Percentiles rank a stretch among this genome's conserved stretches.
Conservation (phyloP, 192 early-diverging fungal species). For the Geranomyces michiganensis region DNA sequence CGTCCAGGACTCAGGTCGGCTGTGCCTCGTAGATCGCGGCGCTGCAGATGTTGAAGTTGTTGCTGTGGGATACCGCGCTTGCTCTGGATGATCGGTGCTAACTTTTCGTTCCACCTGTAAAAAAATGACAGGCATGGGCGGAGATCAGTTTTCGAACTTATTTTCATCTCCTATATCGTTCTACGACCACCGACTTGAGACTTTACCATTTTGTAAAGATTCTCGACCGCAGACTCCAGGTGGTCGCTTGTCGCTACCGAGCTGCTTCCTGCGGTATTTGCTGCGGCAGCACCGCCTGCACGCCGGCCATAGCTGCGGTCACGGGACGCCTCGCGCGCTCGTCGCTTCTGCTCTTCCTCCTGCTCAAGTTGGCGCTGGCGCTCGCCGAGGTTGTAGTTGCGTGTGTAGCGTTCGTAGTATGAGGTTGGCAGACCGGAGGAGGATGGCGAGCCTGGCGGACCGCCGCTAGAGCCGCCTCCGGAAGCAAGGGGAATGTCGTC, state of each 20-base stretch:
- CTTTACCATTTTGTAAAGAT: slow-evolving; percentile 40
- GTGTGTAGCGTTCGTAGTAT: slow-evolving; percentile 38
- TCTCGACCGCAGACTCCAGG: slow-evolving; percentile 37
- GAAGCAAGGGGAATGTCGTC: slow-evolving; percentile 22
- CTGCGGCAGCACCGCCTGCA: not conserved
- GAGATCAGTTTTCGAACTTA: slow-evolving; percentile 1
- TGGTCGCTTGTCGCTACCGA: slow-evolving; percentile 36
- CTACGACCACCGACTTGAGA: too few relatives aligned
- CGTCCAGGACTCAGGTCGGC: slow-evolving; percentile 32
- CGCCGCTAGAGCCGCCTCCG: not conserved
- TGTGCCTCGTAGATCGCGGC: not conserved
- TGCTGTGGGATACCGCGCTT: not conserved
- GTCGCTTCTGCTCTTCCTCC: slow-evolving; percentile 4
- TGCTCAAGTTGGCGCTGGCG: slow-evolving; percentile 23
- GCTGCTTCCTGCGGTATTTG: not conserved
- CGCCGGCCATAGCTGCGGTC: not conserved
- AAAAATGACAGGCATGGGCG: not conserved
- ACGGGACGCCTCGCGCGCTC: not conserved
- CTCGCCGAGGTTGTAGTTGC: slow-evolving; percentile 38
- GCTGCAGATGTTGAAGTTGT: not conserved
- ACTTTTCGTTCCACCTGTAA: slow-evolving; percentile 37
- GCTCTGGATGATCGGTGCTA: slow-evolving; percentile 13
- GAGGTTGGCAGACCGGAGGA: slow-evolving; percentile 35
- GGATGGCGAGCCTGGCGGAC: not conserved
- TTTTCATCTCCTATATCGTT: too few relatives aligned